Percentiles rank a stretch among this genome's conserved stretches.
Conservation (phyloP, 129 eudicot species). For the Escallonia rubra region DNA sequence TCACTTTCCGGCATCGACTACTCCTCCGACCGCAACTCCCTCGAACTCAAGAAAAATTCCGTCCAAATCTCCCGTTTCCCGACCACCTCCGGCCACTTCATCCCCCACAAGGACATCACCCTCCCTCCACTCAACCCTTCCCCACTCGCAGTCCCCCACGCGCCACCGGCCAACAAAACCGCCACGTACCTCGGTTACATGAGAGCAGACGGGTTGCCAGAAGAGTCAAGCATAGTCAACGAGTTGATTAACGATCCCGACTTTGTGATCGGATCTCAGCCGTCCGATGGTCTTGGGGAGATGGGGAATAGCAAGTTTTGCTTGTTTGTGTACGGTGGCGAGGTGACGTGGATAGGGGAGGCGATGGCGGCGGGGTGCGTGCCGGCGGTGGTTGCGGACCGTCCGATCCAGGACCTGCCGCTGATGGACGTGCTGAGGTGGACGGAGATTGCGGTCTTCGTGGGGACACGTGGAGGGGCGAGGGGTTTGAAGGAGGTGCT, state of each 20-base stretch:
- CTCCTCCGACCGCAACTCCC: conserved; percentile 58
- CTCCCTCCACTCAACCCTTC: conserved; percentile 38
- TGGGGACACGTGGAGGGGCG: conserved; percentile 39
- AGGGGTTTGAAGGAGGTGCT: conserved; percentile 43
- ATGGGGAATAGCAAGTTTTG: conserved; percentile 49
- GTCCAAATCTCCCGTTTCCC: conserved; percentile 72
- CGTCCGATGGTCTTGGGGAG: conserved; percentile 18
- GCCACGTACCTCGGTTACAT: conserved; percentile 40
- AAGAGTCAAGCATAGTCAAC: conserved; percentile 17
- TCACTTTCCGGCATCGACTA: conserved; percentile 63
- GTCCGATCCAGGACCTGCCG: conserved; percentile 90
- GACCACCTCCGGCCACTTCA: conserved; percentile 47
- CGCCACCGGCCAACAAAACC: conserved; percentile 13
- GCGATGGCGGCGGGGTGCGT: conserved; percentile 72
- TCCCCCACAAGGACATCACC: conserved; percentile 87
- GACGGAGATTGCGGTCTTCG: conserved; percentile 67
- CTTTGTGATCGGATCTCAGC: conserved; percentile 45
- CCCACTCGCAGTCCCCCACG: conserved; percentile 12
- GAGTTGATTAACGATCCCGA: conserved; percentile 32
- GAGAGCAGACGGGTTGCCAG: conserved; percentile 18
- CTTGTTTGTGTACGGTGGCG: conserved; percentile 51
- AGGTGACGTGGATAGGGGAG: conserved; percentile 57
- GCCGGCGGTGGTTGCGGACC: conserved; percentile 83
- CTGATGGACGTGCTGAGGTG: conserved; percentile 83
- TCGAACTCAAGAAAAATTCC: conserved; percentile 84